phyloP scores from a whole-genome alignment of 371 early-diverging fungal species.

The Polyrhizophydium stewartii region DNA sequence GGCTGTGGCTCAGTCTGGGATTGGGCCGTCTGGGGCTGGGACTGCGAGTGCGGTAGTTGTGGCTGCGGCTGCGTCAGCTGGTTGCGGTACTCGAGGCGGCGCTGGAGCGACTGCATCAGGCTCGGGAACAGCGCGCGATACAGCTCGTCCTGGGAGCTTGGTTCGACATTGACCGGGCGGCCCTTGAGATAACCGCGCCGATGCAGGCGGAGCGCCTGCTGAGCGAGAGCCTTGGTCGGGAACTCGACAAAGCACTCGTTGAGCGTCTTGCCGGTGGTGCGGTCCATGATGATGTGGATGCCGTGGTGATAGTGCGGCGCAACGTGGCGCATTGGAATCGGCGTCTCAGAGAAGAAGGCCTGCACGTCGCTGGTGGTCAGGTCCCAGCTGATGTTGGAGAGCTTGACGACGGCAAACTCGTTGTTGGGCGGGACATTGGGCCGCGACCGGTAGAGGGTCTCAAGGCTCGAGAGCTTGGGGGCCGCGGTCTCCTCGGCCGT shows the following conservation, averaged over 20 bases:
- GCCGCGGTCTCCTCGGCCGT: background rate
- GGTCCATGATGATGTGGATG: slow-evolving; percentile 52
- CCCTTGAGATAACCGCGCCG: slow-evolving; percentile 48
- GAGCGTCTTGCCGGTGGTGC: slow-evolving; percentile 60
- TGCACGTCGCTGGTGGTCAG: slow-evolving; percentile 18
- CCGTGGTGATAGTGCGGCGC: slow-evolving; percentile 19
- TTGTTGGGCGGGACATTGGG: slow-evolving; percentile 12
- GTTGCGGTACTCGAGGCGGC: too few species aligned
- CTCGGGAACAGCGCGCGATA: slow-evolving; percentile 62
- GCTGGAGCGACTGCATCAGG: slow-evolving; percentile 47
- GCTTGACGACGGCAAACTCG: slow-evolving; percentile 20
- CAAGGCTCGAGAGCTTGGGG: slow-evolving; percentile 3
- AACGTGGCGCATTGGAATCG: slow-evolving; percentile 21
- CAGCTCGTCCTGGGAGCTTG: slow-evolving; percentile 64
- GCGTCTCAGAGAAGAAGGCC: slow-evolving; percentile 14
- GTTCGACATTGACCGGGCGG: slow-evolving; percentile 54
- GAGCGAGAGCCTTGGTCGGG: slow-evolving; percentile 40
- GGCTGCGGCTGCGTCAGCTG: too few species aligned
- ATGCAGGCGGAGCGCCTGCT: slow-evolving; percentile 14
- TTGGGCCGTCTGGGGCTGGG: too few species aligned
- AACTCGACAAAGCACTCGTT: slow-evolving; percentile 66
- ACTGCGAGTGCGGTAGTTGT: too few species aligned
- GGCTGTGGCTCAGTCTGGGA: too few species aligned
- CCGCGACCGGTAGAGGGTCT: slow-evolving; percentile 12
- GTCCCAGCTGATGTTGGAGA: slow-evolving; percentile 22